A percentile compares a stretch with the other conserved stretches of the same genome.
phyloP scores from a whole-genome alignment of 495 filamentous ascomycete genomes.

The Aspergillus kassunensis region DNA sequence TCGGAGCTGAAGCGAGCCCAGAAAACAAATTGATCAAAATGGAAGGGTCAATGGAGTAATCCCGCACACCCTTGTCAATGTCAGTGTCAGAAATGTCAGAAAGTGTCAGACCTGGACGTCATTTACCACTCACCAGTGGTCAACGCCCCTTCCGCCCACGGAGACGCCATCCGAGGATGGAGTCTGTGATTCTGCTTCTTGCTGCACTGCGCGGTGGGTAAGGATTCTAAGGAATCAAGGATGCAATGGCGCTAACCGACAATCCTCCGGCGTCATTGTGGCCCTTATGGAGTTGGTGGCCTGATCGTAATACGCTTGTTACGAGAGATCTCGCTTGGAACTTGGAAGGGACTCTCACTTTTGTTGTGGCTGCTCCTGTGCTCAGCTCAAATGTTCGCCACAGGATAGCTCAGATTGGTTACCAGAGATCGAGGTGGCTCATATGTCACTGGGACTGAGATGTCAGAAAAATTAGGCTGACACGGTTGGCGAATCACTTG shows the following conservation, averaged over 20 bases:
- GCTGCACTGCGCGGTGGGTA: not conserved
- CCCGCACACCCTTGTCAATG: not conserved
- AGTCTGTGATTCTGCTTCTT: not conserved
- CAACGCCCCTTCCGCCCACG: not conserved
- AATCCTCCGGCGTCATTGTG: not conserved
- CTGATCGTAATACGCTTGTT: not conserved
- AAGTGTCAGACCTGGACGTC: not conserved
- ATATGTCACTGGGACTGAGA: not conserved
- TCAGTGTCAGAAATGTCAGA: constrained; percentile 3
- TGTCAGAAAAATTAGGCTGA: constrained; percentile 6
- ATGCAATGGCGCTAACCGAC: not conserved
- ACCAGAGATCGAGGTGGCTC: constrained; percentile 1
- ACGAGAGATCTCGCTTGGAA: too few relatives aligned
- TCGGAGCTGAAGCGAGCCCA: too few relatives aligned
- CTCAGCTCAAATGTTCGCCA: not conserved
- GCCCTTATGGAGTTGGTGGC: not conserved
- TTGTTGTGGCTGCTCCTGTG: not conserved
- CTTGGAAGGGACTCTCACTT: too few relatives aligned
- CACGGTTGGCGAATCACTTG: constrained; percentile 12
- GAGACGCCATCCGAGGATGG: constrained; percentile 3
- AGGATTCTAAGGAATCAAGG: not conserved
- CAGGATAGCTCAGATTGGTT: not conserved
- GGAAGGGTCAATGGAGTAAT: not conserved
- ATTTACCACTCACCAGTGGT: not conserved
- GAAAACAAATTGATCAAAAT: too few relatives aligned